Base-by-base conservation (phyloP, 2,329 filamentous ascomycete species). In the Trichoderma lentiforme region DNA sequence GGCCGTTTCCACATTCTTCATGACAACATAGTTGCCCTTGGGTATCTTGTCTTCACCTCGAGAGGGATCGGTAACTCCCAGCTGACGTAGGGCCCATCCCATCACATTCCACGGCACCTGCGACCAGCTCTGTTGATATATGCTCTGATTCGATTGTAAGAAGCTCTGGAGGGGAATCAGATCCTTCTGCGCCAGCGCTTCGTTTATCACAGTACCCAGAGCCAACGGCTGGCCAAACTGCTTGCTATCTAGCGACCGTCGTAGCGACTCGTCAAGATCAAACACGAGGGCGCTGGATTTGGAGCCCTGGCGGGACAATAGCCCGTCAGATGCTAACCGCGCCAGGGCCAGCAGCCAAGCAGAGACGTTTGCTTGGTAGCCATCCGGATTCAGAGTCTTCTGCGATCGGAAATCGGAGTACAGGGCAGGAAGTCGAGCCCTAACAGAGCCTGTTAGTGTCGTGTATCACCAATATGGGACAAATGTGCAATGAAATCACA, bases 331-430 rank as follows among this genome's bases (percentile, higher is more conserved):
- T 0, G 91, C 86, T 1, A 94, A 92, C 66, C 88, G 85, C n/a
- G 89, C 86, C 56, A 97, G 86, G 2, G 90, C 94, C 51, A 88
- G 87, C 72, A 91, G 89, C 94, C 94, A 97, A 67, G 93, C 93
- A 7, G 87, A 83, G 56, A 93, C 85, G 80, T 97, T 97, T 57
- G 94, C 93, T 24, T 86, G 83, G 83, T 94, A 97, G 77, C 93
- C 94, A 80, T 97, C 93, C 1, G 94, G 93, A 78, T 97, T 97
- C 26, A 92, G 89, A 51, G 87, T 89, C 76, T 87, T 87, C 76
- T 95, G 93, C 6, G 89, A 82, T 47, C 89, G 86, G 79, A 97
- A 97, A 80, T 97, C 94, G 62, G 94, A 95, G 83, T 97, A 97
- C 60, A 97, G 89, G 6, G 94, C 95, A 14, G 93, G 91, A 14